Percentiles rank a stretch among this genome's conserved stretches.
Conservation (phyloP, 805 yeast genomes). For the Cyberlindnera petersonii region DNA sequence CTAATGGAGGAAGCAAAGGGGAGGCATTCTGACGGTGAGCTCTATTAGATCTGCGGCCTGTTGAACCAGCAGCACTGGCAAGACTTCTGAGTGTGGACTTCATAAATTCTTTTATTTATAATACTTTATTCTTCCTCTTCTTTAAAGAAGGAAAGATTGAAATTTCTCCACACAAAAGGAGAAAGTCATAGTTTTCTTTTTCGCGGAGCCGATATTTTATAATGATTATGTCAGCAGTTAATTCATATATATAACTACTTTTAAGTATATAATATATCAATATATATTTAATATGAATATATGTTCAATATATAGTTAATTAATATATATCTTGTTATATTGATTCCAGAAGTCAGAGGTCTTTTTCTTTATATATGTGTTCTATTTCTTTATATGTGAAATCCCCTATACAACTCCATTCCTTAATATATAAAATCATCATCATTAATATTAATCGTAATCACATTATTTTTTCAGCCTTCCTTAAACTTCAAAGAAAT, state of each 20-base stretch:
- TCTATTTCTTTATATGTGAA: no score
- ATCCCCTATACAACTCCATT: no score
- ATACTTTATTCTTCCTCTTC: background rate
- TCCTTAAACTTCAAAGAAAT: slow-evolving; percentile 62
- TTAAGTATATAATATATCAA: background rate
- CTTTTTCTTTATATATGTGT: no score
- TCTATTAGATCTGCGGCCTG: slow-evolving; percentile 7
- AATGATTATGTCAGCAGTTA: background rate
- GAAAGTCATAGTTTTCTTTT: no score
- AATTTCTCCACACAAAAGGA: no score
- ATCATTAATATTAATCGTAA: no score
- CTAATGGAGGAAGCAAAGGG: slow-evolving; percentile 79
- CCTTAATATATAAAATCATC: no score
- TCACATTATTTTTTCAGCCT: slow-evolving; percentile 2
- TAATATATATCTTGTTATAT: background rate
- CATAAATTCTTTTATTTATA: background rate
- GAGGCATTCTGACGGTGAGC: slow-evolving; percentile 21
- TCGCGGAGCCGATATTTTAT: background rate
- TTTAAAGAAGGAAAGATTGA: background rate
- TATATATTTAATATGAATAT: background rate
- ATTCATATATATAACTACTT: no score
- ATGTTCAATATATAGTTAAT: no score
- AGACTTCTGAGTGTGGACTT: slow-evolving; percentile 2
- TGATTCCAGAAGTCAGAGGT: background rate
- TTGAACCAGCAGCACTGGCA: slow-evolving; percentile 10